Conservation (phyloP, 441 rosid genomes). For the Omphalea diandra region DNA sequence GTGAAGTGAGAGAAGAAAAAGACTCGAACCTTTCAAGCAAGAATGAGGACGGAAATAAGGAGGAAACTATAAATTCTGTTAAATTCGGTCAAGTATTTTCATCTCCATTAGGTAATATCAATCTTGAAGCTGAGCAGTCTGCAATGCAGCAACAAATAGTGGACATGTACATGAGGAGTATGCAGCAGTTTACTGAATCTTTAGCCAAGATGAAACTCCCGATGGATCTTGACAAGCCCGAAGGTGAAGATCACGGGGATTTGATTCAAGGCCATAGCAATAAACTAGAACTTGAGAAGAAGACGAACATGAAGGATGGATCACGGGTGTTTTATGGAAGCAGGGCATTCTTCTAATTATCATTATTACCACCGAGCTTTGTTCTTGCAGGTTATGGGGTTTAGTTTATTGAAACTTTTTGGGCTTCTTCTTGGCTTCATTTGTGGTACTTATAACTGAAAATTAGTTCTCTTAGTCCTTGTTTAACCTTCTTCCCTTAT, state of each 20-base stretch:
- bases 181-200: constrained; percentile 91
- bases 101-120: constrained; percentile 43
- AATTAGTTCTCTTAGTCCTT: constrained; percentile 3
- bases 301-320: constrained; percentile 59
- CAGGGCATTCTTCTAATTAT: constrained; percentile 89
- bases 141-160: constrained; percentile 91
- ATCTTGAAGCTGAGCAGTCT: constrained; percentile 62
- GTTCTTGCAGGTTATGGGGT: constrained; percentile 10
- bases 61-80: constrained; percentile 21
- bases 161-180: constrained; percentile 94
- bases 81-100: constrained; percentile 42
- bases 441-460: constrained; percentile 6
- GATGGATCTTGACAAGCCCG: constrained; percentile 60
- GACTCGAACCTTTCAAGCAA: constrained; percentile 23
- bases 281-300: constrained; percentile 42
- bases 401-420: not conserved
- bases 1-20: constrained; percentile 29
- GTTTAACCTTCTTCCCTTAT: not conserved
- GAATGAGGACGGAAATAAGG: constrained; percentile 27
- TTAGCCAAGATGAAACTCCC: constrained; percentile 93
- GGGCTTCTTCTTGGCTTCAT: constrained; percentile 8
- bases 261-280: constrained; percentile 41
- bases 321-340: constrained; percentile 90
- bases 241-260: constrained; percentile 30
- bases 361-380: not conserved